A percentile compares a stretch with the other conserved stretches of the same genome.
phyloP scores from a whole-genome alignment of 1,139 yeast species.

The Scheffersomyces segobiensis region DNA sequence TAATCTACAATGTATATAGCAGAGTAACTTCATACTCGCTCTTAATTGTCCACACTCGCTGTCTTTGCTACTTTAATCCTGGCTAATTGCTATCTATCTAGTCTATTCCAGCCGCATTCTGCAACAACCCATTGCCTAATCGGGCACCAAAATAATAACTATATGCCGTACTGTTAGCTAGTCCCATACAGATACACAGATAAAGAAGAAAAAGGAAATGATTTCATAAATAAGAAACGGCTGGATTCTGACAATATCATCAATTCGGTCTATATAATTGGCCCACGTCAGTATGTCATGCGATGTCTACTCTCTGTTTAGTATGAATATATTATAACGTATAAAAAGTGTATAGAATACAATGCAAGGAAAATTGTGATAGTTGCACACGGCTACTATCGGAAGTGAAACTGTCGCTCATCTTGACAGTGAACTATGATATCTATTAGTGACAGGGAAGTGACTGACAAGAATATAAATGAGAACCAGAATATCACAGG shows the following conservation, averaged over 20 bases:
- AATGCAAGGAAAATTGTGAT: not conserved
- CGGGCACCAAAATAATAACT: not conserved
- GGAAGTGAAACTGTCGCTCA: not conserved
- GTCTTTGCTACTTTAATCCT: not conserved
- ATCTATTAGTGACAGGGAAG: not conserved
- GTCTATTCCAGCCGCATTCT: not conserved
- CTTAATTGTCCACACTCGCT: not conserved
- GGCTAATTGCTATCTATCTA: not conserved
- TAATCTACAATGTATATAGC: not conserved
- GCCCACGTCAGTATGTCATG: not conserved
- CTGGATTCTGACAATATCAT: not conserved
- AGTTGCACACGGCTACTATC: not conserved
- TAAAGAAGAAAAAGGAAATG: too few species aligned
- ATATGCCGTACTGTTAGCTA: not conserved
- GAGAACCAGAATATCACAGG: not conserved
- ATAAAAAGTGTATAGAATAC: not conserved
- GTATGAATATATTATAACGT: not conserved
- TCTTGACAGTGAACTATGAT: not conserved
- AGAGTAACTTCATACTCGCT: not conserved
- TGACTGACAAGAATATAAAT: not conserved
- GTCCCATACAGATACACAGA: too few species aligned
- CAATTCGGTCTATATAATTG: not conserved
- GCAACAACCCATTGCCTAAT: not conserved
- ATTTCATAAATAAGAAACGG: not conserved
- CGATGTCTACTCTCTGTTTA: not conserved